Evolutionary conservation across 2,329 filamentous ascomycete genomes (phyloP).

Genomic region (Dactylellina haptotyla): DNA sequence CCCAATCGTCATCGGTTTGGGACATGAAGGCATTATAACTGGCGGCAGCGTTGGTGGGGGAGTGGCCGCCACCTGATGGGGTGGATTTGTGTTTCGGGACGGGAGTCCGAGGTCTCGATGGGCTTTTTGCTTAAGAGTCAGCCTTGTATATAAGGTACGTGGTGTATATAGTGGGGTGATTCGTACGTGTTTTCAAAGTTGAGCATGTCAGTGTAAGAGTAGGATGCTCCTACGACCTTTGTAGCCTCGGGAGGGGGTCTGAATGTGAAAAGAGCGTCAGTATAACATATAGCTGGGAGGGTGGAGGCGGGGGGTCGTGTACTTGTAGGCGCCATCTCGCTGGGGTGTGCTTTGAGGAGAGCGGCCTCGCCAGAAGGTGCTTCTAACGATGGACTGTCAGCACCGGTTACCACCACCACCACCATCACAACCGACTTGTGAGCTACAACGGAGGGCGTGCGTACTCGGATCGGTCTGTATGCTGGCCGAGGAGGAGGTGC

Average conservation of each 20-base stretch:
- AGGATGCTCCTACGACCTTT: constrained; percentile 85
- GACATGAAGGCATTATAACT: constrained; percentile 84
- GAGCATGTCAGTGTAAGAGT: constrained; percentile 94
- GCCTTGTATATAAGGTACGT: constrained; percentile 10
- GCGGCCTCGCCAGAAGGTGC: constrained; percentile 81
- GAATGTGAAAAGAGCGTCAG: constrained; percentile 7
- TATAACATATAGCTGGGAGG: background rate
- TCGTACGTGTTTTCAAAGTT: constrained; percentile 81
- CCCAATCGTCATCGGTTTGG: constrained; percentile 84
- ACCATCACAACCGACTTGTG: background rate
- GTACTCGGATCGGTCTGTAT: constrained; percentile 58
- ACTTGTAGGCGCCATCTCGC: constrained; percentile 67
- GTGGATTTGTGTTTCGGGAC: constrained; percentile 68
- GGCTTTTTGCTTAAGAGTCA: constrained; percentile 22
- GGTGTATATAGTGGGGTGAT: background rate
- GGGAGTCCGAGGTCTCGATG: constrained; percentile 59
- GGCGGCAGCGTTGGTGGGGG: constrained; percentile 67
- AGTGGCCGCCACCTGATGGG: constrained; percentile 60
- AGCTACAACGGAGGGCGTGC: background rate
- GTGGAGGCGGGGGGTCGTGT: constrained; percentile 59
- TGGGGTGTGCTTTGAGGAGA: constrained; percentile 67
- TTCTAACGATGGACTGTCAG: constrained; percentile 33
- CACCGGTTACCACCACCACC: background rate
- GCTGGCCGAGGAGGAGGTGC: constrained; percentile 29
- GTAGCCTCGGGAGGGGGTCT: constrained; percentile 56